Conservation (phyloP, 495 filamentous ascomycete genomes). For the Annulohypoxylon maeteangense region DNA sequence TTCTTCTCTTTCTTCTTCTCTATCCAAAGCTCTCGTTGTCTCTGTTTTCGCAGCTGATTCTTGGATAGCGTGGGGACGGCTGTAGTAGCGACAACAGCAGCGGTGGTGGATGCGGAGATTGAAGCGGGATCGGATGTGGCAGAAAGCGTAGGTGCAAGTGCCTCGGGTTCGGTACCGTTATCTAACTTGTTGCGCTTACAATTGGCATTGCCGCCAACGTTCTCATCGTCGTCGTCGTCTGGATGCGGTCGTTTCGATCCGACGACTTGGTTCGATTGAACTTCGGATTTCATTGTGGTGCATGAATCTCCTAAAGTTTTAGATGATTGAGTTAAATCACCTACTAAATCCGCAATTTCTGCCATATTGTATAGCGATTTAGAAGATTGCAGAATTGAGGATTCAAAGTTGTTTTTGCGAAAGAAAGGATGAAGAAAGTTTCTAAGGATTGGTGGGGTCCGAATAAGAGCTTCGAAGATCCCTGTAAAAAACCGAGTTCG, state of each 20-base stretch:
- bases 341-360: background rate
- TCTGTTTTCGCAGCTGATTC: conserved; percentile 60
- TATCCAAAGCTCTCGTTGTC: background rate
- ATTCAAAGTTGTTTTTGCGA: background rate
- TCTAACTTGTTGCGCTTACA: conserved; percentile 1
- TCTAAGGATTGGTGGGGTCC: background rate
- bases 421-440: background rate
- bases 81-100: no score
- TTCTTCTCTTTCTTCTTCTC: conserved; percentile 61
- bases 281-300: background rate
- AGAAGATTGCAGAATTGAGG: background rate
- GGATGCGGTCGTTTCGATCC: conserved; percentile 23
- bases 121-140: background rate
- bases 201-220: conserved; percentile 6
- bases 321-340: background rate
- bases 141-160: background rate
- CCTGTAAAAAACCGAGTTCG: background rate
- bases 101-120: background rate
- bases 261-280: background rate
- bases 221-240: conserved; percentile 1
- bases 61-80: conserved; percentile 68
- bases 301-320: background rate
- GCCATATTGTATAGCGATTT: conserved; percentile 4
- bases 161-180: conserved; percentile 19
- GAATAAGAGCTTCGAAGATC: background rate